Evolutionary conservation across 148 eudicot genomes (phyloP), one percentile per base, ranked within the genome.

Genomic region (Talinum fruticosum): DNA sequence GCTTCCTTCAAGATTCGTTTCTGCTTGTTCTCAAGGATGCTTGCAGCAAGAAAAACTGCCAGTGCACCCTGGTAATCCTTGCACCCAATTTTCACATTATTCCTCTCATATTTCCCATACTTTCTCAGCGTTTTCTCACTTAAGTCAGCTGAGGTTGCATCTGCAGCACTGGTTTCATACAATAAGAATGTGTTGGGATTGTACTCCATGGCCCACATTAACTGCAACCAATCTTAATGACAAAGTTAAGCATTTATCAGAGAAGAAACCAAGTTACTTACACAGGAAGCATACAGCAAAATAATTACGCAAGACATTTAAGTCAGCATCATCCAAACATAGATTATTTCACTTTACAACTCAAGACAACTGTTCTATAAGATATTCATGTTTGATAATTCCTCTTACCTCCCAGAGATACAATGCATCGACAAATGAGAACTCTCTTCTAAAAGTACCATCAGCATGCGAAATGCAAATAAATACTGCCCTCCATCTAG

Each of bases 191-290:
- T 89, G 83, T 89, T 86, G 13, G 98, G 98, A 76, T 95, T 92
- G 86, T 91, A 95, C 79, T 95, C 98, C 98, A 95, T 95, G 75
- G 96, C 97, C 97, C 98, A 92, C 98, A 95, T 95, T 77, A 95
- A 90, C 98, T 95, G 85, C 74, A 79, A 82, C 37, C 47, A 73
- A 83, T 59, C 28, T 69, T 76, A 23, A 65, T 45, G 30, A 41
- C 33, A 65, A 72, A 81, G 80, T 65, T 76, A 79, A 24, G 34
- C 82, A 73, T 35, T 59, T 24, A 79, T 29, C 44, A 69, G 19
- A 38, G 59, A 45, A 37, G 71, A 77, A 68, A 8, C 47, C 2
- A 41, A 41, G 47, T 41, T 8, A 3, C 49, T 65, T 75, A 26
- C 67, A 47, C 44, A 5, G 71, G 71, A 67, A 19, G 3, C 1